Evolutionary conservation across 2,329 filamentous ascomycete species (phyloP), one percentile per base, ranked within the genome.

Genomic region (Diatrype stigma): DNA sequence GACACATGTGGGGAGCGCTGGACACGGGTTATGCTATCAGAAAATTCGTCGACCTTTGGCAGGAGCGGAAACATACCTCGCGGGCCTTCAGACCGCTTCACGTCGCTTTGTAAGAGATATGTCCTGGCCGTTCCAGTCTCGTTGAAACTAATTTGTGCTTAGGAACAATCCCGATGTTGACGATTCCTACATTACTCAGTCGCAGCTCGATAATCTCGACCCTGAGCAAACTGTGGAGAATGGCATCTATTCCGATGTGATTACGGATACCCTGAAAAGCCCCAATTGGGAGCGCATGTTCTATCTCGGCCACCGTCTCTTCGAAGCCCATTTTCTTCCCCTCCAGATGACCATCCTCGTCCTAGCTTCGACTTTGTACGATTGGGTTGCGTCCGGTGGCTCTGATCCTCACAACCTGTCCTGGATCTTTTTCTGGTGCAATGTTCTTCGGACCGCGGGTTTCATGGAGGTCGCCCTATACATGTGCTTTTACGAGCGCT

Each of bases 1-100:
- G 86, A 55, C 86, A 89, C 69, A 89, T 89, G 86, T 89, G 86
- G 86, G 86, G 86, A 59, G 80, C 84, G 52, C 71, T 89, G 19
- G 86, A 89, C 62, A 84, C 81, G 16, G 86, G 86, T 2, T 89
- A 80, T 59, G 80, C 84, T 11, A 67, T 87, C 52, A 75, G 80
- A 50, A 81, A 81, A 61, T 69, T 77, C 5, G 70, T 74, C n/a
- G 78, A 78, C 63, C 75, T 82, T 59, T 83, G 78, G 77, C 72
- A 72, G 49, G 75, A 81, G 60, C 73, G 81, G 52, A 82, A 80
- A 63, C 77, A 77, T 56, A 84, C 79, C 0, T 73, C 74, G 2
- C 71, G 77, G 42, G 71, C 76, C 8, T 84, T 78, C 65, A 76
- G 77, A 37, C 81, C 80, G 22, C 73, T 84, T 26, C 81, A 83